These are phyloP conservation scores for Ustanciosporium gigantosporum DNA, from an alignment of 1,284 basidiomycete genomes.

Conservation along the genomic window DNA sequence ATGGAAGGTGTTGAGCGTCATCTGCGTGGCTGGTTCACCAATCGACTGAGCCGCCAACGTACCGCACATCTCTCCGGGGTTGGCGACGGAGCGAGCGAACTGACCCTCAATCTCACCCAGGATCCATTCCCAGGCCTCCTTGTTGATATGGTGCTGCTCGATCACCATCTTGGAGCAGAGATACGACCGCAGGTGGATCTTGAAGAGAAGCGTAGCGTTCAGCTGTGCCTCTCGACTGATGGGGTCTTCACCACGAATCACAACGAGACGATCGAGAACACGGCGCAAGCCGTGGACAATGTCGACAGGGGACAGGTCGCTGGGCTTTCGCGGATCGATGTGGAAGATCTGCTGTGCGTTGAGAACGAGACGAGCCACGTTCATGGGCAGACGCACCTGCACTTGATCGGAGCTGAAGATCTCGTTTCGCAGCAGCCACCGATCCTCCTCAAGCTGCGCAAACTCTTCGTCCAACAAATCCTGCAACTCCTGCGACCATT, in stretches of 20 bases:
- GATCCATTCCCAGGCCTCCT: slow-evolving; percentile 92
- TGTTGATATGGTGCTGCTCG: slow-evolving; percentile 57
- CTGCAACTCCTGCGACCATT: slow-evolving; percentile 83
- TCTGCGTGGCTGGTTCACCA: slow-evolving; percentile 98
- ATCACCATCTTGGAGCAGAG: slow-evolving; percentile 59
- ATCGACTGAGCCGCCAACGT: slow-evolving; percentile 97
- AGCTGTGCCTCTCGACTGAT: slow-evolving; percentile 77
- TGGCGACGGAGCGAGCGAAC: slow-evolving; percentile 77
- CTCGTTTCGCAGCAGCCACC: slow-evolving; percentile 75
- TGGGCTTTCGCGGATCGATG: slow-evolving; percentile 88
- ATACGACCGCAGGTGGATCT: slow-evolving; percentile 67
- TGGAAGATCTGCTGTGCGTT: slow-evolving; percentile 98
- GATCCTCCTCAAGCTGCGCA: slow-evolving; percentile 74
- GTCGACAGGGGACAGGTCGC: slow-evolving; percentile 84
- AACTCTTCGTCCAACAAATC: slow-evolving; percentile 87
- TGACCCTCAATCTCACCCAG: slow-evolving; percentile 83
- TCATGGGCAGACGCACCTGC: slow-evolving; percentile 68
- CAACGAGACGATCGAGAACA: slow-evolving; percentile 58
- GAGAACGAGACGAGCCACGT: slow-evolving; percentile 89
- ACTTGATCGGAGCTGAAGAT: slow-evolving; percentile 75
- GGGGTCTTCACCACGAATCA: slow-evolving; percentile 76
- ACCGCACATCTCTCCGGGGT: slow-evolving; percentile 98
- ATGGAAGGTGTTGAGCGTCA: slow-evolving; percentile 99
- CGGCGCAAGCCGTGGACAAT: slow-evolving; percentile 74
- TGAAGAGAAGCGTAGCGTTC: slow-evolving; percentile 90